A percentile compares a stretch with the other conserved stretches of the same genome.
Evolutionary conservation across 1,284 basidiomycete genomes (phyloP).

Genomic region (Rhodotorula mucilaginosa): DNA sequence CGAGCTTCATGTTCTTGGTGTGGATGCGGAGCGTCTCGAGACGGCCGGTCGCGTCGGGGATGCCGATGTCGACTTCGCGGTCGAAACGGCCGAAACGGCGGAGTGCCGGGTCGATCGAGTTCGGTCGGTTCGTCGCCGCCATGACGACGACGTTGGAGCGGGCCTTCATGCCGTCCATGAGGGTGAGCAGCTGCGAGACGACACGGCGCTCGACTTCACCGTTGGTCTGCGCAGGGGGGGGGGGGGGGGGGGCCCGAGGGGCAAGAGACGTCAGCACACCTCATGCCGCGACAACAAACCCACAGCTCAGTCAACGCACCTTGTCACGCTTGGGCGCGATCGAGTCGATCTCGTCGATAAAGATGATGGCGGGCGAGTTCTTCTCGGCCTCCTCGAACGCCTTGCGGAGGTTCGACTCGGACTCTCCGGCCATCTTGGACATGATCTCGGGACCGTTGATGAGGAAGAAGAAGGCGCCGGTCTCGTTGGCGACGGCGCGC

Average conservation of each 20-base stretch:
- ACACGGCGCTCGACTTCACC: conserved; percentile 99
- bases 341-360: conserved; percentile 98
- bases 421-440: conserved; percentile 72
- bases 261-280: neutral
- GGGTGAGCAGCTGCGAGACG: conserved; percentile 92
- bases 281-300: neutral
- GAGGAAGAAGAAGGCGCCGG: conserved; percentile 99
- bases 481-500: conserved; percentile 97
- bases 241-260: neutral
- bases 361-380: conserved; percentile 99
- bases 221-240: conserved; percentile 65
- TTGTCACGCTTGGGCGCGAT: conserved; percentile 99
- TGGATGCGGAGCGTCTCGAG: conserved; percentile 98
- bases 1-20: conserved; percentile 99
- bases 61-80: conserved; percentile 98
- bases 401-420: conserved; percentile 93
- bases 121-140: conserved; percentile 98
- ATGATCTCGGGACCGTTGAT: conserved; percentile 99
- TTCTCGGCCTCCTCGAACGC: conserved; percentile 99
- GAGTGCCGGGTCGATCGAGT: conserved; percentile 97
- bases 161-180: conserved; percentile 98
- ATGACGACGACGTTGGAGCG: conserved; percentile 99
- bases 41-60: conserved; percentile 96
- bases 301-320: conserved; percentile 52
- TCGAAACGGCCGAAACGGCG: conserved; percentile 98